Conservation (phyloP, 164 flowering plant genomes). For the Vitis rotundifolia region DNA sequence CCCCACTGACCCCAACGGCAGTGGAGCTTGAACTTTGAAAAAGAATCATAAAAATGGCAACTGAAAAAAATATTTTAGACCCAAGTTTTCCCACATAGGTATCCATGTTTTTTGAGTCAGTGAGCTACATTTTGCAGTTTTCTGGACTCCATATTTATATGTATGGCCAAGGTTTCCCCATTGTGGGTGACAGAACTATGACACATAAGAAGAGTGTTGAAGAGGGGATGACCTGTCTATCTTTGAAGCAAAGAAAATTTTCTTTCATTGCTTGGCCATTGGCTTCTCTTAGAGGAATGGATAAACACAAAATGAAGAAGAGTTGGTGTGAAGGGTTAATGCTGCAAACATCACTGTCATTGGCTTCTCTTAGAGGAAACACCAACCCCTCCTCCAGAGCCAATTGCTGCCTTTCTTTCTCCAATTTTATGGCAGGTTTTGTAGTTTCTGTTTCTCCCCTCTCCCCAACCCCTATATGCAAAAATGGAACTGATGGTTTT, state of each 20-base stretch:
- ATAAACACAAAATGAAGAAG: not conserved
- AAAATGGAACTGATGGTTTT: too few species aligned
- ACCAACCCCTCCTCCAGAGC: conserved; percentile 95
- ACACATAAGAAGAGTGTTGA: conserved; percentile 28
- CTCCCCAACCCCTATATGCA: too few species aligned
- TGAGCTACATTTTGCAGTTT: not conserved
- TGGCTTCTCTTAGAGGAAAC: conserved; percentile 80
- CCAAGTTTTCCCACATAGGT: conserved; percentile 10
- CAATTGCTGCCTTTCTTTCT: conserved; percentile 89
- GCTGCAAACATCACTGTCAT: too few species aligned
- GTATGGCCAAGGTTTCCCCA: not conserved
- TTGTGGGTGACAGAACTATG: not conserved
- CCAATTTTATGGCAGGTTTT: conserved; percentile 94
- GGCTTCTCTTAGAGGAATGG: conserved; percentile 2
- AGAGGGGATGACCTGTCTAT: conserved; percentile 17
- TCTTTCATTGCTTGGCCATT: conserved; percentile 5
- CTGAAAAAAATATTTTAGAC: conserved; percentile 9
- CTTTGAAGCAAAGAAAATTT: conserved; percentile 57
- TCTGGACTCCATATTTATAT: conserved; percentile 22
- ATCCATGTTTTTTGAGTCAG: conserved; percentile 19
- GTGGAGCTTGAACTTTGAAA: conserved; percentile 12
- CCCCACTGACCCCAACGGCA: conserved; percentile 13
- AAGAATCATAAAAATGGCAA: conserved; percentile 15
- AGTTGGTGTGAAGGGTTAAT: too few species aligned
- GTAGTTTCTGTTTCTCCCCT: not conserved